Evolutionary conservation across 23 red algal genomes (phyloP), one percentile per base, ranked within the genome.

Genomic region (Gracilaria caudata): DNA sequence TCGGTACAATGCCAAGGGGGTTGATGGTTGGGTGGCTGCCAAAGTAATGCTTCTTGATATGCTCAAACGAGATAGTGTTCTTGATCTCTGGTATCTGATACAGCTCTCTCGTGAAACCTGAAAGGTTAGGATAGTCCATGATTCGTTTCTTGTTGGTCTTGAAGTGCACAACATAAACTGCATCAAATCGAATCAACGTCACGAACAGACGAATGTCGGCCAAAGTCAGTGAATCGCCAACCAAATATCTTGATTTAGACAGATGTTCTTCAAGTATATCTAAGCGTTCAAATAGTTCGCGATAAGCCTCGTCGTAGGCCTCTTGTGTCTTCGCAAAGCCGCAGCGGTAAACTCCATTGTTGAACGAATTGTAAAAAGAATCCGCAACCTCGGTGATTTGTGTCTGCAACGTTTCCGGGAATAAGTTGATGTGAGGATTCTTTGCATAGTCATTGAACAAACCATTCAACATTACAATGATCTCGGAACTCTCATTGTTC

Each of bases 21-120:
- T 98, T 98, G 64, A 98, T 93, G 28, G 90, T 80, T 25, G 91
- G 90, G 74, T 98, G 95, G 41, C 79, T 86, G 25, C 59, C 59
- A 29, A 82, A 93, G 68, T 98, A 98, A 32, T 98, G 95, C 37
- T 83, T 79, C 79, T 98, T 98, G 39, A 98, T 98, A 55, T 98
- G 95, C 33, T 87, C 90, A 51, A 94, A 90, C 4, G 80, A 78
- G 1, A 94, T 70, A 16, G 95, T 98, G 38, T 73, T 36, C 30
- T 35, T 71, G 7, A 98, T 74, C 33, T 46, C 73, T 30, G 81
- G 82, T 6, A 77, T 79, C 76, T 98, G 95, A 55, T 89, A 98
- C 23, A 98, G 39, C 7, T 98, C 95, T 49, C 72, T 84, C 24
- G 66, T 90, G 32, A 79, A 98, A 55, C 84, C 90, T 16, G 78